phyloP scores from a whole-genome alignment of 2,329 filamentous ascomycete genomes.

The Botrytis medusae region DNA sequence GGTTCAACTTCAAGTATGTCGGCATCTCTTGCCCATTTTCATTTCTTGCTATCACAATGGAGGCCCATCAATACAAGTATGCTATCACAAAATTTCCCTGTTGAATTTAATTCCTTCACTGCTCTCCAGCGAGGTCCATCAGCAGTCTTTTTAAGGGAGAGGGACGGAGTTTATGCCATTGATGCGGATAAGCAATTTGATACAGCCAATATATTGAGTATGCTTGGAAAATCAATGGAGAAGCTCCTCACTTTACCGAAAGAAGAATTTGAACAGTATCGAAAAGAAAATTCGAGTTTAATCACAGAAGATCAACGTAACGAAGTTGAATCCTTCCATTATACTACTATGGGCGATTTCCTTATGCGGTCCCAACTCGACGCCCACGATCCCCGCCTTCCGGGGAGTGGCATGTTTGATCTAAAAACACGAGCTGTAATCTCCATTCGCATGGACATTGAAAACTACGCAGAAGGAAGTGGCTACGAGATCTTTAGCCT shows the following conservation, averaged over 20 bases:
- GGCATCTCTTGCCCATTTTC: slow-evolving; percentile 80
- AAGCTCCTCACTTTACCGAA: slow-evolving; percentile 85
- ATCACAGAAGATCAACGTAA: slow-evolving; percentile 71
- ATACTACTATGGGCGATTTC: slow-evolving; percentile 81
- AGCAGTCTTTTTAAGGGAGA: slow-evolving; percentile 78
- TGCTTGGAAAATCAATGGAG: slow-evolving; percentile 94
- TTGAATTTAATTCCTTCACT: slow-evolving; percentile 67
- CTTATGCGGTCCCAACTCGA: slow-evolving; percentile 95
- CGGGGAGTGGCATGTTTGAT: slow-evolving; percentile 92
- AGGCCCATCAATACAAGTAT: slow-evolving; percentile 65
- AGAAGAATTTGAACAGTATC: slow-evolving; percentile 82
- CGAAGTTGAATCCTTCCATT: slow-evolving; percentile 79
- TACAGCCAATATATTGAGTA: slow-evolving; percentile 79
- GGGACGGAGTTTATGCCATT: slow-evolving; percentile 86
- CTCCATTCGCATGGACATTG: slow-evolving; percentile 83
- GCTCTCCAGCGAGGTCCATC: slow-evolving; percentile 69
- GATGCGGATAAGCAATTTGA: slow-evolving; percentile 95
- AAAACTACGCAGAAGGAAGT: slow-evolving; percentile 67
- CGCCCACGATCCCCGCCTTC: slow-evolving; percentile 80
- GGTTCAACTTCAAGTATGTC: slow-evolving; percentile 99
- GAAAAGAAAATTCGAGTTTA: slow-evolving; percentile 64
- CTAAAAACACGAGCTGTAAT: slow-evolving; percentile 92
- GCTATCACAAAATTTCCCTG: slow-evolving; percentile 66
- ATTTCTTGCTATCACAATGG: slow-evolving; percentile 86
- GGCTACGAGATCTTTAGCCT: slow-evolving; percentile 83